These are phyloP conservation scores for Nephelium lappaceum DNA, from an alignment of 345 rosid species.

Conservation along the genomic window DNA sequence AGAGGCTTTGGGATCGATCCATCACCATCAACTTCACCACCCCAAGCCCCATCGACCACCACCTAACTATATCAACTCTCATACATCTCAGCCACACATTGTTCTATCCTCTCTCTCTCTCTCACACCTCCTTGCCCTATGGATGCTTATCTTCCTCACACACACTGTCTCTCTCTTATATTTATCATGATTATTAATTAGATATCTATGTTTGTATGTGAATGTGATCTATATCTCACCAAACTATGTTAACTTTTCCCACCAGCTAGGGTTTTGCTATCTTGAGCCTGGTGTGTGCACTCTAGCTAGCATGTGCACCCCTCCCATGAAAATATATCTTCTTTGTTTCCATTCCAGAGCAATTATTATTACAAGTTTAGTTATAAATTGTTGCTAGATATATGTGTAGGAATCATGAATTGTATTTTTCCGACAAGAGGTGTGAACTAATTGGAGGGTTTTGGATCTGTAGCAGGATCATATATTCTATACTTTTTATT, in stretches of 20 bases:
- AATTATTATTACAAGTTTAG: neutral
- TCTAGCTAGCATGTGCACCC: constrained; percentile 3
- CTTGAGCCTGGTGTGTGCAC: constrained; percentile 22
- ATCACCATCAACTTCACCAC: constrained; percentile 8
- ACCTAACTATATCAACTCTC: constrained; percentile 3
- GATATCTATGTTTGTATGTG: neutral
- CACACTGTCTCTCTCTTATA: neutral
- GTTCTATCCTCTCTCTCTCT: neutral
- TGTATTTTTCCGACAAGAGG: too few species aligned
- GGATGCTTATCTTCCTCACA: neutral
- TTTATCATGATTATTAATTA: neutral
- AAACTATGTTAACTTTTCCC: constrained; percentile 23
- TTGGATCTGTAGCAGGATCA: too few species aligned
- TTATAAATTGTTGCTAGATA: too few species aligned
- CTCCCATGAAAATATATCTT: neutral
- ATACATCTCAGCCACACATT: constrained; percentile 8
- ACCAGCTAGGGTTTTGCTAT: constrained; percentile 28
- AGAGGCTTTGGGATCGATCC: constrained; percentile 14
- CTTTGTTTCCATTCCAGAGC: neutral
- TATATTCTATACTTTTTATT: too few species aligned
- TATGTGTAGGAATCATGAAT: too few species aligned
- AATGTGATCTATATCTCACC: constrained; percentile 30
- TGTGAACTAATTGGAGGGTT: too few species aligned
- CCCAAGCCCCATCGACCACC: neutral
- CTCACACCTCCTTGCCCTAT: neutral